A percentile compares a stretch with the other conserved stretches of the same genome.
Conservation (phyloP, 345 rosid species). For the Rhodamnia rubescens region DNA sequence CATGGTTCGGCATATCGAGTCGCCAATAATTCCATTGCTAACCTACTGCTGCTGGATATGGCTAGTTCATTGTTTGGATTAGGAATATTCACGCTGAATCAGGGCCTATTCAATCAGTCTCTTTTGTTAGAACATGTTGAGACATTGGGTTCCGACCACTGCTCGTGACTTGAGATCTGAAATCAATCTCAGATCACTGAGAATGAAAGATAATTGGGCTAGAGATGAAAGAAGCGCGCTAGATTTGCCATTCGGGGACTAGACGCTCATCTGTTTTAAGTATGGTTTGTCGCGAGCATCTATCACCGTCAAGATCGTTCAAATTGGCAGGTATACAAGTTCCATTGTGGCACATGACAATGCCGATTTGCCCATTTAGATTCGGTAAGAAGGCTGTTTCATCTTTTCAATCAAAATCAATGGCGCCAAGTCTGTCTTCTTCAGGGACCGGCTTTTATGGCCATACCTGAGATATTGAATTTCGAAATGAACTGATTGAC, state of each 20-base stretch:
- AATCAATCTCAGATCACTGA: not conserved
- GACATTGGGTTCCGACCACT: not conserved
- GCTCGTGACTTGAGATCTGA: not conserved
- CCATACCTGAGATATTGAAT: not conserved
- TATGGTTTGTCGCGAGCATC: not conserved
- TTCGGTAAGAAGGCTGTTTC: not conserved
- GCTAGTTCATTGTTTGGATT: not conserved
- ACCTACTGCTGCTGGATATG: not conserved
- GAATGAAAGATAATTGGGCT: not conserved
- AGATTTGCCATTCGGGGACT: not conserved
- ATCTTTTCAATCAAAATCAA: not conserved
- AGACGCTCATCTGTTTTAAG: not conserved
- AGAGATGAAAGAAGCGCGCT: not conserved
- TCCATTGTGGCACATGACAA: not conserved
- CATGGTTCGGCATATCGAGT: not conserved
- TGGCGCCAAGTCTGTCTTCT: not conserved
- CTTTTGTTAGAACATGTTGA: not conserved
- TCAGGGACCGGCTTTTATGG: not conserved
- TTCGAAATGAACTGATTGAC: not conserved
- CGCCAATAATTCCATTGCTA: not conserved
- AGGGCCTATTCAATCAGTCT: not conserved
- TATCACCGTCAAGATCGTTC: not conserved
- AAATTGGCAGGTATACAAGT: not conserved
- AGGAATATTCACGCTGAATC: not conserved
- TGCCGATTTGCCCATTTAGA: not conserved